phyloP scores from a whole-genome alignment of 73 alveolate genomes.

The Paramecium primaurelia region DNA sequence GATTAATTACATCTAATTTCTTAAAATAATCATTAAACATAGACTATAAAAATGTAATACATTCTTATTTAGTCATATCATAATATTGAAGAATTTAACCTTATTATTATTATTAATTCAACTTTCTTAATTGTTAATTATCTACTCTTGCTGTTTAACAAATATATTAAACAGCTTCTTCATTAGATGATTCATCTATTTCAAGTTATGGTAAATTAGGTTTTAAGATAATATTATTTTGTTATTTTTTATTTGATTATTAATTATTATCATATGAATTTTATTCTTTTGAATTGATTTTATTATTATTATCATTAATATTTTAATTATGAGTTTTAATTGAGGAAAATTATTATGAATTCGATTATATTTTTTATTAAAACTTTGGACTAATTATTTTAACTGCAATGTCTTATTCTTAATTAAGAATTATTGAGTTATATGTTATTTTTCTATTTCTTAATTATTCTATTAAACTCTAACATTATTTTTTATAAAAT shows the following conservation, averaged over 20 bases:
- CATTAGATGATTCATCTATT: background rate
- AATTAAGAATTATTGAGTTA: constrained; percentile 6
- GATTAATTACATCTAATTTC: background rate
- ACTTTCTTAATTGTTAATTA: background rate
- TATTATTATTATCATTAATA: background rate
- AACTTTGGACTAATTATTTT: background rate
- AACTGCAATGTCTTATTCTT: constrained; percentile 1
- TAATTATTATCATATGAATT: background rate
- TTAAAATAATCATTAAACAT: background rate
- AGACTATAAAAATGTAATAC: background rate
- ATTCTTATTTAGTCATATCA: constrained; percentile 1
- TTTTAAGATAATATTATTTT: background rate
- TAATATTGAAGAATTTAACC: background rate
- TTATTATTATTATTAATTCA: background rate
- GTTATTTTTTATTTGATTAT: background rate
- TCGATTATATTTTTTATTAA: background rate
- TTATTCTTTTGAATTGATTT: background rate
- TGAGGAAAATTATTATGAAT: background rate
- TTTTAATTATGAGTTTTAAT: background rate
- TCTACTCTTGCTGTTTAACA: background rate
- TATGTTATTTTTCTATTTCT: constrained; percentile 44
- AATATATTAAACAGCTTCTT: background rate
- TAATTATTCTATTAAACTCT: constrained; percentile 31
- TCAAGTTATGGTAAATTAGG: background rate
- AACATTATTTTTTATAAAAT: constrained; percentile 31